Conservation (phyloP, 495 filamentous ascomycete species). For the Aspergillus kassunensis region DNA sequence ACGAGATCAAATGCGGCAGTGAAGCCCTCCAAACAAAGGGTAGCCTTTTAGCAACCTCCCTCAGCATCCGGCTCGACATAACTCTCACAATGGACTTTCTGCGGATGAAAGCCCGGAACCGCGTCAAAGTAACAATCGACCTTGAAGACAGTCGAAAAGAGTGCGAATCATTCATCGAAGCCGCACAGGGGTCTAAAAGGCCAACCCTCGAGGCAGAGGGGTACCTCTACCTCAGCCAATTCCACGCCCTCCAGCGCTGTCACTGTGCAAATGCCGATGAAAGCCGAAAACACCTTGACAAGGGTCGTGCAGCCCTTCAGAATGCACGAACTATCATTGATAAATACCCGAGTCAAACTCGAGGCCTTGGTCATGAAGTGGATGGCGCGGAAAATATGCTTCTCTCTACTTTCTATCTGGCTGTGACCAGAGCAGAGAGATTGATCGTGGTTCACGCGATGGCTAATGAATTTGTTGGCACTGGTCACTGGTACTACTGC, state of each 20-base stretch:
- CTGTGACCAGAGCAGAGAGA: slow-evolving; percentile 46
- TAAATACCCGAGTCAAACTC: not conserved
- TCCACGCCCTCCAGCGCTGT: slow-evolving; percentile 31
- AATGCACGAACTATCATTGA: slow-evolving; percentile 1
- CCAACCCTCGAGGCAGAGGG: slow-evolving; percentile 25
- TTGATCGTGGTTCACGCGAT: slow-evolving; percentile 48
- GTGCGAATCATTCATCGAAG: slow-evolving; percentile 13
- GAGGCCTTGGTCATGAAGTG: slow-evolving; percentile 9
- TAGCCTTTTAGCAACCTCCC: slow-evolving; percentile 43
- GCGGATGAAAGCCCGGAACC: slow-evolving; percentile 10
- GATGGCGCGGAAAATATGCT: slow-evolving; percentile 11
- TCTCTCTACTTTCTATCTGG: slow-evolving; percentile 33
- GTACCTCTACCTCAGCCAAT: slow-evolving; percentile 28
- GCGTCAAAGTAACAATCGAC: slow-evolving; percentile 20
- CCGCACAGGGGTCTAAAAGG: slow-evolving; percentile 9
- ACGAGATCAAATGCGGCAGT: slow-evolving; percentile 40
- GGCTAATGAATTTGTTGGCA: slow-evolving; percentile 46
- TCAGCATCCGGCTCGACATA: slow-evolving; percentile 53
- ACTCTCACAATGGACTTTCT: slow-evolving; percentile 55
- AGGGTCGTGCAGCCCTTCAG: slow-evolving; percentile 10
- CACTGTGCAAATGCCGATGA: slow-evolving; percentile 9
- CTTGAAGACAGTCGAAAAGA: slow-evolving; percentile 35
- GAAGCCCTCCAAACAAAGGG: slow-evolving; percentile 45
- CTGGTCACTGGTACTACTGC: slow-evolving; percentile 68
- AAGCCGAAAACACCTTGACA: not conserved